Base-by-base conservation (phyloP, 768 basidiomycete species). In the Leccinum fibrillosum region DNA sequence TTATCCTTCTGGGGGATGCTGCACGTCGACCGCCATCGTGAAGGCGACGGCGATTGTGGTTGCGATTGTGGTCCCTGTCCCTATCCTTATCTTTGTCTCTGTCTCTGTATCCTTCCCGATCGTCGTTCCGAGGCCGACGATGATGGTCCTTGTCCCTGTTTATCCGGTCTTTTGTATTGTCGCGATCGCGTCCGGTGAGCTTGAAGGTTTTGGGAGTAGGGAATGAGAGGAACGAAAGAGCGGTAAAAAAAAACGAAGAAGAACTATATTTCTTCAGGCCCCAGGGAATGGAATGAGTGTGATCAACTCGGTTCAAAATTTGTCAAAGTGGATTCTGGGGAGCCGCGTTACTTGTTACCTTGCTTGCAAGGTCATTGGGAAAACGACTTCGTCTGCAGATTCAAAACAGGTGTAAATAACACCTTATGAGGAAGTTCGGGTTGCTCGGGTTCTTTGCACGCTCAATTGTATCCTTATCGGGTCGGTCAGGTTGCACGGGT, bases 181-280 rank as follows among this genome's bases (percentile, higher is more conserved):
- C 65, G 15, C 54, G 57, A 42, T 68, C 58, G 4, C 54, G 65
- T 45, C 47, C 58, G 3, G 53, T n/a, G 65, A 62, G 15, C 54
- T 63, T 2, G 50, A 23, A 3, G 70, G 68, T 26, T 66, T 69
- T 10, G 34, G 12, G 0, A 62, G 70, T 15, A 68, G 54, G 12
- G 63, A 23, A 72, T 72, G 17, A 17, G 32, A 19, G 15, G 25
- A 4, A 34, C 13, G 4, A 6, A 49, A 12, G 12, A 42, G 30
- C 8, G 28, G n/a, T 25, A 7, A 23, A 4, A 4, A 2, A 39
- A 39, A 5, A 13, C 17, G 3, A 35, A 35, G 34, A 15, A 35
- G 5, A 35, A 8, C 15, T 35, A 35, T 23, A 23, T 23, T 23
- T 7, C 17, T 39, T 39, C n/a, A 39, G 17, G 17, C 4, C n/a